Base-by-base conservation (phyloP, 257 asterid genomes). In the Solanum bulbocastanum region DNA sequence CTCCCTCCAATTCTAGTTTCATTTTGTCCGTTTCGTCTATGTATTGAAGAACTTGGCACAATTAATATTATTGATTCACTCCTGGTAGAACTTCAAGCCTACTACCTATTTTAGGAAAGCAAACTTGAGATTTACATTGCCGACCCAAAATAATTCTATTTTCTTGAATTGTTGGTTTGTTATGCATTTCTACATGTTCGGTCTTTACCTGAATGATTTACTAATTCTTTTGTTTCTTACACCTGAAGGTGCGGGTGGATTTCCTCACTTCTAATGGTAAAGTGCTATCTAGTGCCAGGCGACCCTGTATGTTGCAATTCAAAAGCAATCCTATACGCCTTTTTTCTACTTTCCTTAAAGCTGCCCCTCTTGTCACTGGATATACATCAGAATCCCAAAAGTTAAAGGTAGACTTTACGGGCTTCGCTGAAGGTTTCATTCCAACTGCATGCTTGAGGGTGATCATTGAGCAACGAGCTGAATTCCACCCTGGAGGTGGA, bases 391-490 rank as follows among this genome's bases (percentile, higher is more conserved):
- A 95, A 92, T 92, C 98, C 73, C 98, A 97, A 91, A 90, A 92
- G 85, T 15, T 97, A 82, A 91, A 89, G 87, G 86, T 95, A 87
- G 91, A 56, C 65, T 90, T 95, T 9, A 90, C 74, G 90, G 98
- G 95, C 44, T 93, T 93, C 83, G 88, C 86, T 3, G 96, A 95
- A 91, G 95, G 96, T 30, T 86, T 73, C n/a, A 83, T 22, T 46
- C 98, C 97, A 66, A 97, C 98, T 30, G 91, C 98, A 84, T 91
- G 90, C 90, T 84, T 97, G 83, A 93, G 93, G 91, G 96, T 96
- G 75, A 87, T 85, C 30, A 89, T 96, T 30, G 99, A 94, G 90
- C 98, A 93, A 68, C 92, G 98, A 81, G 98, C 99, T 73, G 94
- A 95, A 89, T 96, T 89, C 88, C 91, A 76, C 33, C 92, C 91